Percentiles rank a stretch among this genome's conserved stretches.
phyloP scores from a whole-genome alignment of 805 yeast genomes.

The Tetrapisispora nanseiensis region DNA sequence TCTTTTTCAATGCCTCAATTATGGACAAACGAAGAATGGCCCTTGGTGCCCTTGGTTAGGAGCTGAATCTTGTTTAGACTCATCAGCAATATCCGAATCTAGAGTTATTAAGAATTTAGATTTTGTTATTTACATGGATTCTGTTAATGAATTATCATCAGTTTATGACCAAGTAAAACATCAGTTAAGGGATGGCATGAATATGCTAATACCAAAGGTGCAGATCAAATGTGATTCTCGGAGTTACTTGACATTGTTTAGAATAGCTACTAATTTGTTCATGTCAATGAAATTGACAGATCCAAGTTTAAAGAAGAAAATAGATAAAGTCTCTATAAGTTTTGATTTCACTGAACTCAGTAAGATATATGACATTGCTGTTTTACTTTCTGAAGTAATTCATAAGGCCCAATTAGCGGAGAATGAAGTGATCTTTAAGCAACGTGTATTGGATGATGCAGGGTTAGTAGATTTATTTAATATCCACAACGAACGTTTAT shows the following conservation, averaged over 20 bases:
- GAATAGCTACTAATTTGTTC: slow-evolving; percentile 52
- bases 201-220: slow-evolving; percentile 62
- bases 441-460: slow-evolving; percentile 40
- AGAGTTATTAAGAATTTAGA: slow-evolving; percentile 58
- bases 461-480: slow-evolving; percentile 36
- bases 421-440: slow-evolving; percentile 41
- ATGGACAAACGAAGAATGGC: slow-evolving; percentile 41
- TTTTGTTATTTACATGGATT: slow-evolving; percentile 49
- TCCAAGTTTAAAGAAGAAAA: slow-evolving; percentile 44
- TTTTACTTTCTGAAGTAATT: slow-evolving; percentile 40
- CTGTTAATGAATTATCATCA: slow-evolving; percentile 37
- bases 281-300: slow-evolving; percentile 67
- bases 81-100: slow-evolving; percentile 37
- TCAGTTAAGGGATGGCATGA: slow-evolving; percentile 36
- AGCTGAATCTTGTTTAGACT: slow-evolving; percentile 53
- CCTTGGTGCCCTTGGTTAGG: slow-evolving; percentile 91
- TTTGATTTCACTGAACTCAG: slow-evolving; percentile 57
- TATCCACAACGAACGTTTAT: slow-evolving; percentile 31
- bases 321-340: slow-evolving; percentile 58
- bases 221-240: slow-evolving; percentile 58
- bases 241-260: slow-evolving; percentile 61
- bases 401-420: slow-evolving; percentile 34
- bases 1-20: slow-evolving; percentile 39
- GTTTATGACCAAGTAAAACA: slow-evolving; percentile 22
- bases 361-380: slow-evolving; percentile 39